Evolutionary conservation across 768 basidiomycete genomes (phyloP).

Genomic region (Crepidotus variabilis): DNA sequence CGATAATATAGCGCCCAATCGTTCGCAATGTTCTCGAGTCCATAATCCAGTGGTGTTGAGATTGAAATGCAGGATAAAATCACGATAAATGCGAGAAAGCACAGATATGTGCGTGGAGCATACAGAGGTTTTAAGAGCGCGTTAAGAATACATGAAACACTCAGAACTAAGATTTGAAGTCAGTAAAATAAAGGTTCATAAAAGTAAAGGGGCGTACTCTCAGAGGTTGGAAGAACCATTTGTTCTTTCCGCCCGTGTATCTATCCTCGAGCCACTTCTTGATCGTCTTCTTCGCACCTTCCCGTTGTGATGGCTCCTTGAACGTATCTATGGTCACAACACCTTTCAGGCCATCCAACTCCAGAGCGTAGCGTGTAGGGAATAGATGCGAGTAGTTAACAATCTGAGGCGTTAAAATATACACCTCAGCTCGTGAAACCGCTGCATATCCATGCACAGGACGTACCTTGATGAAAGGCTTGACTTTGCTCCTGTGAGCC

Average conservation of each 20-base stretch:
- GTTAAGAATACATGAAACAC: conserved; percentile 18
- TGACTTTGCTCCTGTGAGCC: conserved; percentile 90
- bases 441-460: background rate
- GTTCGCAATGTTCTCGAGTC: no score
- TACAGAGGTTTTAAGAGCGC: background rate
- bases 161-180: conserved; percentile 31
- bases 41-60: no score
- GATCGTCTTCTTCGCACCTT: conserved; percentile 92
- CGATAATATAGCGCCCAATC: no score
- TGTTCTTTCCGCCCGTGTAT: conserved; percentile 92
- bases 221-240: conserved; percentile 93
- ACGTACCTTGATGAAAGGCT: conserved; percentile 98
- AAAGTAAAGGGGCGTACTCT: conserved; percentile 46
- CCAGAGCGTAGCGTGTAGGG: conserved; percentile 98
- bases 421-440: background rate
- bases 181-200: background rate
- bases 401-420: conserved; percentile 41
- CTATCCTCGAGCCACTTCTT: conserved; percentile 97
- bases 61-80: background rate
- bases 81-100: background rate
- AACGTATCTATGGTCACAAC: conserved; percentile 83
- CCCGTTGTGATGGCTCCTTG: conserved; percentile 95
- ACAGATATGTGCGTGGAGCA: background rate
- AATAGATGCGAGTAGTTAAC: conserved; percentile 99
- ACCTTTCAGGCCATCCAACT: conserved; percentile 93